Evolutionary conservation across 2,329 filamentous ascomycete species (phyloP).

Genomic region (Colletotrichum simmondsii): DNA sequence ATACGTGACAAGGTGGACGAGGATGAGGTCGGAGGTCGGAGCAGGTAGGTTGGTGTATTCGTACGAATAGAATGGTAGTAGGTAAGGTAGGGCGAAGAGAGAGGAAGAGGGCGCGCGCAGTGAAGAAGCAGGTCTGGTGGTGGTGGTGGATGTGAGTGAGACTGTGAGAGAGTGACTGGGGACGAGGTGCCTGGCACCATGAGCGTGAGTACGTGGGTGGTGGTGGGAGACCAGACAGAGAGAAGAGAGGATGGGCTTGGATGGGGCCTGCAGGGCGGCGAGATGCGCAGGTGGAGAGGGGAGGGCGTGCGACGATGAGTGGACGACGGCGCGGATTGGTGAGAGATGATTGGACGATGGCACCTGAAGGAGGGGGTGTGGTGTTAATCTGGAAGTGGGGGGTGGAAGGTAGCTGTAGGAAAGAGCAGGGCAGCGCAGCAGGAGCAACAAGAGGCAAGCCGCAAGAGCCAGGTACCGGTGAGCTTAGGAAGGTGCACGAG

Average conservation of each 20-base stretch:
- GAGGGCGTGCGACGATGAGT: slow-evolving; percentile 15
- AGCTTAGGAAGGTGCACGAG: not conserved
- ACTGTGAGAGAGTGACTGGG: slow-evolving; percentile 8
- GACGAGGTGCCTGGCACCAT: slow-evolving; percentile 14
- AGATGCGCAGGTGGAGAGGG: slow-evolving; percentile 25
- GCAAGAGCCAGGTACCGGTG: slow-evolving; percentile 1
- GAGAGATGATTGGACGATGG: slow-evolving; percentile 15
- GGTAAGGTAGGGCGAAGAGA: not conserved
- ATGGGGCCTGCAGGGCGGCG: slow-evolving; percentile 34
- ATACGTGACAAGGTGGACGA: not conserved
- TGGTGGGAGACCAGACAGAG: slow-evolving; percentile 18
- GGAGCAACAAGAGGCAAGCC: not conserved
- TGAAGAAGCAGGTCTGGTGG: slow-evolving; percentile 11
- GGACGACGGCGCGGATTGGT: not conserved
- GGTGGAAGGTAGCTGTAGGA: slow-evolving; percentile 14
- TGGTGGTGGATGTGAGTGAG: slow-evolving; percentile 4
- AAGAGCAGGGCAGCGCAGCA: slow-evolving; percentile 7
- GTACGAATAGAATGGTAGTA: not conserved
- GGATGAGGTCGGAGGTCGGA: not conserved
- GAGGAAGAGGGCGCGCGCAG: slow-evolving; percentile 6
- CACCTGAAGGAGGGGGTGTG: slow-evolving; percentile 5
- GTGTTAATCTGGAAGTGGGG: slow-evolving; percentile 2
- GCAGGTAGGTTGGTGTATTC: not conserved
- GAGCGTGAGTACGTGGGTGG: too few species aligned
- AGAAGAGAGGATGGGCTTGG: slow-evolving; percentile 35